A percentile compares a stretch with the other conserved stretches of the same genome.
phyloP scores from a whole-genome alignment of 1,139 yeast species.

The Pichia sp. region DNA sequence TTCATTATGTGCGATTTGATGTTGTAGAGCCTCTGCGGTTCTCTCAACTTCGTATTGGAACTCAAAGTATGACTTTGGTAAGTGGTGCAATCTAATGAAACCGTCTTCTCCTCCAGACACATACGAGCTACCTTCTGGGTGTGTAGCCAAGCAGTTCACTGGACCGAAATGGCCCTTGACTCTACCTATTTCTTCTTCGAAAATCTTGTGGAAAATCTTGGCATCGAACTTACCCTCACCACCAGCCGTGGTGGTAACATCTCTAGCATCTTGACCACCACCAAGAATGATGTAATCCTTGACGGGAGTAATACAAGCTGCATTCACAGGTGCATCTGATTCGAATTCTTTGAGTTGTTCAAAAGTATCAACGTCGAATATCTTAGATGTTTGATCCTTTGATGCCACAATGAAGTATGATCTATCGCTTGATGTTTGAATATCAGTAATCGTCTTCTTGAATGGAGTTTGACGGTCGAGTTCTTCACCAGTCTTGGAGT shows the following conservation, averaged over 20 bases:
- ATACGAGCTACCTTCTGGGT: slow-evolving; percentile 89
- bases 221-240: slow-evolving; percentile 97
- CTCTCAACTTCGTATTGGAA: slow-evolving; percentile 90
- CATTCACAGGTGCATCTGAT: slow-evolving; percentile 92
- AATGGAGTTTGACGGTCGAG: slow-evolving; percentile 54
- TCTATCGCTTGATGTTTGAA: slow-evolving; percentile 82
- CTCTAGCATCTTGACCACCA: slow-evolving; percentile 99
- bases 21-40: slow-evolving; percentile 42
- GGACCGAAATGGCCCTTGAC: slow-evolving; percentile 99
- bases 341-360: slow-evolving; percentile 66
- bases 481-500: slow-evolving; percentile 67
- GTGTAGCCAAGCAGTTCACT: slow-evolving; percentile 85
- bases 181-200: slow-evolving; percentile 94
- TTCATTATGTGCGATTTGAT: slow-evolving; percentile 10
- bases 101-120: slow-evolving; percentile 99
- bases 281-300: slow-evolving; percentile 92
- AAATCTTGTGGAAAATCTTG: slow-evolving; percentile 89
- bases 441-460: slow-evolving; percentile 74
- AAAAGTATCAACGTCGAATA: slow-evolving; percentile 73
- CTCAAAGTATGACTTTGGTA: slow-evolving; percentile 87
- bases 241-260: slow-evolving; percentile 92
- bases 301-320: slow-evolving; percentile 89
- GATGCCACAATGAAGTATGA: slow-evolving; percentile 90
- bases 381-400: slow-evolving; percentile 82
- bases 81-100: slow-evolving; percentile 86